Evolutionary conservation across 306 rosid species (phyloP), one percentile per base, ranked within the genome.

Genomic region (Sindora glabra): DNA sequence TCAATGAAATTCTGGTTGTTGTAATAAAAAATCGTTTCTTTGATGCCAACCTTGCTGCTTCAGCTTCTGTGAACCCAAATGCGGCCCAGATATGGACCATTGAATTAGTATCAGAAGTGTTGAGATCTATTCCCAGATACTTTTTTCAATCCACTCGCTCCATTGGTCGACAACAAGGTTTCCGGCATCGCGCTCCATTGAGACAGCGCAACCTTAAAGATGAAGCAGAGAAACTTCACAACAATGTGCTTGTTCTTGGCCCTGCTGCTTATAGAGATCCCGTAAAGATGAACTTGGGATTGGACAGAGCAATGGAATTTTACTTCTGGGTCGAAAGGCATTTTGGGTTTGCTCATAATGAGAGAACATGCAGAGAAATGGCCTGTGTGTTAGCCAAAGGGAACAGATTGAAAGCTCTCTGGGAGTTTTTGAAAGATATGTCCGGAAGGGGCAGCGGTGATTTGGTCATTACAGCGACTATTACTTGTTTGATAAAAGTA

Each of bases 401-500:
- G 22, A 76, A 69, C 37, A 24, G 68, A 39, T 24, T 77, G 67
- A 72, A 44, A 14, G 6, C 65, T 32, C 92, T 88, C 1, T 92
- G 89, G 98, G 68, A 70, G 30, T 88, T 92, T 65, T 71, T 88
- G 32, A 78, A 69, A 48, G 86, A 83, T 2, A 85, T 75, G 74
- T 68, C 83, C 0, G 45, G 34, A 36, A 74, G 77, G 34, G 81
- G 34, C 14, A 51, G 38, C n/a, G 39, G 62, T 21, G 71, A 40
- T 42, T 68, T 83, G 5, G 80, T 89, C 1, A 83, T 95, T 3
- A 83, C 92, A 0, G 57, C 64, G 49, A 79, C 90, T 38, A 44
- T 88, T 12, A 92, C 98, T 0, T 85, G 95, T 86, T 84, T 92
- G 92, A 78, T 92, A 24, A 88, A 85, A 88, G 72, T 84, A 50